phyloP scores from a whole-genome alignment of 2,329 filamentous ascomycete genomes.

The Leptoxyphium fumago region DNA sequence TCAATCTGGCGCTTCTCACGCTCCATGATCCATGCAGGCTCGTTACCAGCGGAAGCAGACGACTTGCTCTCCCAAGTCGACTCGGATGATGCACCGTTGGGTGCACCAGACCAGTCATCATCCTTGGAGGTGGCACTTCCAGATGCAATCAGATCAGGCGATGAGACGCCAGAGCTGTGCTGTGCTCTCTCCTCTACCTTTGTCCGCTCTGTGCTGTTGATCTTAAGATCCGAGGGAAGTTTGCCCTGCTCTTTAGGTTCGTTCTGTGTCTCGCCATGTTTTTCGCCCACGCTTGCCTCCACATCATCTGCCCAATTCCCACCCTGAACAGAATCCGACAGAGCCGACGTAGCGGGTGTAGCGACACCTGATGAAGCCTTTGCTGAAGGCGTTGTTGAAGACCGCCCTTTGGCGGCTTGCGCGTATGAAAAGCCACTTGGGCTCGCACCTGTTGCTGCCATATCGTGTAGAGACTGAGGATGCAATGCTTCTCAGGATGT shows the following conservation, averaged over 20 bases:
- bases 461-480: not conserved
- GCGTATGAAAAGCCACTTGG: constrained; percentile 65
- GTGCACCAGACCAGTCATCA: constrained; percentile 45
- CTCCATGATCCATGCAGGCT: constrained; percentile 47
- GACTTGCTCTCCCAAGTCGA: constrained; percentile 53
- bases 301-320: constrained; percentile 34
- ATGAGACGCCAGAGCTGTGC: constrained; percentile 24
- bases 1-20: constrained; percentile 21
- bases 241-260: constrained; percentile 10
- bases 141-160: constrained; percentile 40
- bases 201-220: constrained; percentile 16
- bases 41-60: constrained; percentile 34
- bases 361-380: constrained; percentile 30
- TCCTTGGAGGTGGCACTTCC: constrained; percentile 43
- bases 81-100: constrained; percentile 47
- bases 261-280: constrained; percentile 20
- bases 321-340: constrained; percentile 20
- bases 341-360: constrained; percentile 27
- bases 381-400: constrained; percentile 30
- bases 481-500: too few species aligned
- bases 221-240: constrained; percentile 14
- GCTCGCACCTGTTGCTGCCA: constrained; percentile 5
- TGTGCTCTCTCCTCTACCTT: constrained; percentile 15
- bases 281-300: constrained; percentile 25
- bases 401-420: constrained; percentile 77